Evolutionary conservation across 1,284 basidiomycete genomes (phyloP).

Genomic region (Tylopilus sp.): DNA sequence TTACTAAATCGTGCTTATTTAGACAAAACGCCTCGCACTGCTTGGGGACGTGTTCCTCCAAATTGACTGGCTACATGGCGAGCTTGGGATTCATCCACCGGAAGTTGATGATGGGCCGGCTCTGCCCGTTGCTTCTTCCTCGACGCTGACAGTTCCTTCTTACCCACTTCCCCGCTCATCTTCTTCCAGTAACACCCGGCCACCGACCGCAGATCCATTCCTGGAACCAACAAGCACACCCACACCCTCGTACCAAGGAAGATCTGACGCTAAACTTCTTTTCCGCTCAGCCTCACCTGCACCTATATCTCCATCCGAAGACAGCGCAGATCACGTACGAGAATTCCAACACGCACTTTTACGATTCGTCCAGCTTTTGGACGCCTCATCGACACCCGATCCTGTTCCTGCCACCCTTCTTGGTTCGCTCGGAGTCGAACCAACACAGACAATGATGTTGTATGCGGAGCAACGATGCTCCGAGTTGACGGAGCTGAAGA

Average conservation of each 20-base stretch:
- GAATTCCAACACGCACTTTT: constrained; percentile 71
- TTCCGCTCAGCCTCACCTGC: constrained; percentile 43
- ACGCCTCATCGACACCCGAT: constrained; percentile 63
- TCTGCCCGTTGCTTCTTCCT: constrained; percentile 45
- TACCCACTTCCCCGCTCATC: constrained; percentile 50
- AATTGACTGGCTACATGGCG: constrained; percentile 83
- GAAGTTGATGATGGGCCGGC: constrained; percentile 51
- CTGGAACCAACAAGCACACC: constrained; percentile 55
- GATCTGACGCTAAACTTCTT: constrained; percentile 35
- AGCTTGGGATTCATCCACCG: constrained; percentile 76
- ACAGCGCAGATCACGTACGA: constrained; percentile 30
- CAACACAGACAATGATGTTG: constrained; percentile 68
- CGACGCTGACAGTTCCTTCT: constrained; percentile 48
- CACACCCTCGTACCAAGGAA: constrained; percentile 57
- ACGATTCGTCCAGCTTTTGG: constrained; percentile 69
- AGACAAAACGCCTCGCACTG: constrained; percentile 76
- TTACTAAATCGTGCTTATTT: constrained; percentile 16
- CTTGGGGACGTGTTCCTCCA: constrained; percentile 75
- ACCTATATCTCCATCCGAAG: constrained; percentile 35
- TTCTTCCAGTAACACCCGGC: constrained; percentile 47
- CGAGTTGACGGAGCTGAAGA: constrained; percentile 77
- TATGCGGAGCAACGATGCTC: constrained; percentile 71
- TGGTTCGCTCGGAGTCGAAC: constrained; percentile 69
- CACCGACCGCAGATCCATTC: constrained; percentile 61
- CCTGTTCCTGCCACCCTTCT: constrained; percentile 51